These are phyloP conservation scores for Lyophyllum shimeji DNA, from an alignment of 768 basidiomycete genomes.

Conservation along the genomic window DNA sequence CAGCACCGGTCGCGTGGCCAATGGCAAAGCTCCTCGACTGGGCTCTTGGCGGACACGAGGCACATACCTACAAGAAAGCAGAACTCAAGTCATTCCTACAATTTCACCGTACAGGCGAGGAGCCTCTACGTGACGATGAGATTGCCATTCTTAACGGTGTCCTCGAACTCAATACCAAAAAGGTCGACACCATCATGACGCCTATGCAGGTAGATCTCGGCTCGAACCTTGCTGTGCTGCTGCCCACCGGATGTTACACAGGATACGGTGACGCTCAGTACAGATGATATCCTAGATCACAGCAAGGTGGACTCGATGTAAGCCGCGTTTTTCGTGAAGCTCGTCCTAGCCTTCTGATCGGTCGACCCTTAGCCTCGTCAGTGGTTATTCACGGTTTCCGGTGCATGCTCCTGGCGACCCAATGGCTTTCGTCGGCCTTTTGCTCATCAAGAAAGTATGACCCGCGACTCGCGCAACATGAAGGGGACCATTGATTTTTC, in stretches of 20 bases:
- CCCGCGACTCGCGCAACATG: not conserved
- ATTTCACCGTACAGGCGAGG: constrained; percentile 76
- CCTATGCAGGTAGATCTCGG: constrained; percentile 56
- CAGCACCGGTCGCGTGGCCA: constrained; percentile 80
- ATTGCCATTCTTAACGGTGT: constrained; percentile 81
- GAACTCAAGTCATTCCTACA: constrained; percentile 77
- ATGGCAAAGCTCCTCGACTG: constrained; percentile 81
- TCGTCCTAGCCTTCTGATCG: constrained; percentile 5
- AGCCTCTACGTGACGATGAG: constrained; percentile 79
- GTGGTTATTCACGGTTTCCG: constrained; percentile 92
- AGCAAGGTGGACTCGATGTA: constrained; percentile 75
- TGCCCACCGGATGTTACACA: constrained; percentile 24
- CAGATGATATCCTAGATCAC: constrained; percentile 80
- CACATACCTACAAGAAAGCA: constrained; percentile 79
- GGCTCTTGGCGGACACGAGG: constrained; percentile 74
- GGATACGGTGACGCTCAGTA: constrained; percentile 81
- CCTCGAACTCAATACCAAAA: constrained; percentile 73
- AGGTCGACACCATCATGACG: constrained; percentile 80
- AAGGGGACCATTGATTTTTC: not conserved
- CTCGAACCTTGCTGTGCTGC: not conserved
- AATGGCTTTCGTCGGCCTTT: constrained; percentile 73
- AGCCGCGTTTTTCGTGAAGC: constrained; percentile 7
- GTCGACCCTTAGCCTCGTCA: constrained; percentile 45
- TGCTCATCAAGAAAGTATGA: constrained; percentile 80
- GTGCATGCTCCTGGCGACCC: constrained; percentile 74